A percentile compares a stretch with the other conserved stretches of the same genome.
phyloP scores from a whole-genome alignment of 2,329 filamentous ascomycete genomes.

The Fusarium coicis region DNA sequence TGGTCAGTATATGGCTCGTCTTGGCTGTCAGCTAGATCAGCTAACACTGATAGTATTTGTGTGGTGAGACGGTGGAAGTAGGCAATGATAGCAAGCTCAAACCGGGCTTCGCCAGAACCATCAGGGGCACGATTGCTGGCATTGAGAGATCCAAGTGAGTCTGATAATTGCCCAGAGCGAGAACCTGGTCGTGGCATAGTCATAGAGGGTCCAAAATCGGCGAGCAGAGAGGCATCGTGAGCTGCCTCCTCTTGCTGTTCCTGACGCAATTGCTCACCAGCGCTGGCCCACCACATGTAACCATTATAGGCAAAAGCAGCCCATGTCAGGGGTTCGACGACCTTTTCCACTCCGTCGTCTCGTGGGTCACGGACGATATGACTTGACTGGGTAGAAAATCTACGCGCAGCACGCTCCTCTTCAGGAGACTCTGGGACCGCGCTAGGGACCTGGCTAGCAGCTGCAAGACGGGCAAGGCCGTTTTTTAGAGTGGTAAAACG shows the following conservation, averaged over 20 bases:
- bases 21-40: slow-evolving; percentile 66
- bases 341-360: slow-evolving; percentile 63
- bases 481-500: slow-evolving; percentile 77
- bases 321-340: slow-evolving; percentile 74
- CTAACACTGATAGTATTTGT: slow-evolving; percentile 70
- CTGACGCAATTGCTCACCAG: slow-evolving; percentile 75
- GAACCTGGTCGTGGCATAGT: slow-evolving; percentile 47
- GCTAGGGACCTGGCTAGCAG: slow-evolving; percentile 33
- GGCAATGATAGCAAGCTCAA: slow-evolving; percentile 78
- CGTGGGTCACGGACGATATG: slow-evolving; percentile 50
- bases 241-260: slow-evolving; percentile 69
- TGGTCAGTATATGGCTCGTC: slow-evolving; percentile 55
- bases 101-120: slow-evolving; percentile 57
- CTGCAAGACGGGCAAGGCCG: slow-evolving; percentile 65
- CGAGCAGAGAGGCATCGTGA: slow-evolving; percentile 66
- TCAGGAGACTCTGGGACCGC: slow-evolving; percentile 45
- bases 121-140: slow-evolving; percentile 49
- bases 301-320: slow-evolving; percentile 80
- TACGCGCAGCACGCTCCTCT: slow-evolving; percentile 42
- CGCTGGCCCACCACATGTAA: slow-evolving; percentile 92
- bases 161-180: slow-evolving; percentile 50
- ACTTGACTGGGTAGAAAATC: slow-evolving; percentile 44
- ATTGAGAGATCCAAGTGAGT: slow-evolving; percentile 59
- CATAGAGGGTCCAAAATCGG: slow-evolving; percentile 58
- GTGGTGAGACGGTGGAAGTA: slow-evolving; percentile 84